These are phyloP conservation scores for Cladophialophora bantiana DNA, from an alignment of 2,329 filamentous ascomycete species.

Conservation along the genomic window DNA sequence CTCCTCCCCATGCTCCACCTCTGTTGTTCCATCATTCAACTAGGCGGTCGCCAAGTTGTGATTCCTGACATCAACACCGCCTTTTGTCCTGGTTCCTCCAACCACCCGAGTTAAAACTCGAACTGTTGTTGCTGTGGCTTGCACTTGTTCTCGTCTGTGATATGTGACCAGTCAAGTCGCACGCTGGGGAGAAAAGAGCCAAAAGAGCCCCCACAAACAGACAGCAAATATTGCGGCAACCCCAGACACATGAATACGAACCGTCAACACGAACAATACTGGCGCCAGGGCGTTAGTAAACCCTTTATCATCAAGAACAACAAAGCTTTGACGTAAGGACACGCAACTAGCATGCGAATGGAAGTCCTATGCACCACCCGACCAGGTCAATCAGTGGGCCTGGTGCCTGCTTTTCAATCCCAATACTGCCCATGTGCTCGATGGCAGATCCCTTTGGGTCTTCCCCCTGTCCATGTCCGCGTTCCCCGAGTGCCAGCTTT, in stretches of 20 bases:
- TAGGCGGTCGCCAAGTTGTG: neutral
- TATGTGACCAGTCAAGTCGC: conserved; percentile 30
- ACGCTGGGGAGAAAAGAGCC: conserved; percentile 10
- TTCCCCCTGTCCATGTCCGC: neutral
- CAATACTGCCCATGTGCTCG: conserved; percentile 1
- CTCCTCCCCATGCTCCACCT: neutral
- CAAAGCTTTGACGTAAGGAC: neutral
- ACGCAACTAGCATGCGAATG: neutral
- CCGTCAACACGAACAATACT: neutral
- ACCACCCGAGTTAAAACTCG: neutral
- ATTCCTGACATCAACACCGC: neutral
- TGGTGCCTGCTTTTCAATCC: neutral
- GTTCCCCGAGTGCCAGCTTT: neutral
- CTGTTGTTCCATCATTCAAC: neutral
- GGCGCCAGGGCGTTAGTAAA: neutral
- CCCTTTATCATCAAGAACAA: neutral
- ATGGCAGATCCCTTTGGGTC: neutral
- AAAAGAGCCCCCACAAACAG: neutral
- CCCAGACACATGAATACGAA: neutral
- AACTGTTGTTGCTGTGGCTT: neutral
- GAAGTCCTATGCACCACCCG: neutral
- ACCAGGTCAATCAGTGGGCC: neutral
- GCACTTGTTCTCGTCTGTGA: conserved; percentile 8
- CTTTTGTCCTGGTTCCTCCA: neutral
- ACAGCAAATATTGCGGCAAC: neutral